These are phyloP conservation scores for Wickerhamiella galacta DNA, from an alignment of 805 yeast species.

Conservation along the genomic window DNA sequence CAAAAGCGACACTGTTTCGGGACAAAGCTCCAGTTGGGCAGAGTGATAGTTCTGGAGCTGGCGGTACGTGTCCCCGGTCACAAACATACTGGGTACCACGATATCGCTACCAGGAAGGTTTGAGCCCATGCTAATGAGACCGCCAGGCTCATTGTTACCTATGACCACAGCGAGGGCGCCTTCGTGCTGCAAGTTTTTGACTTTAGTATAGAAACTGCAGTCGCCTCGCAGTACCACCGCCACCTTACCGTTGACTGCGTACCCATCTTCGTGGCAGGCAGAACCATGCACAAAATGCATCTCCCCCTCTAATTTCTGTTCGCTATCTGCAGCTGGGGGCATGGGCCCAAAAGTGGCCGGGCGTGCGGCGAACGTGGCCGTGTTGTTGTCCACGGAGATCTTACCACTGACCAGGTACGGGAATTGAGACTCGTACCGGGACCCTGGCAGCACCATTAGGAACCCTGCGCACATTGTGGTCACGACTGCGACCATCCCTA, in stretches of 20 bases:
- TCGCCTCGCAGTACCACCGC: conserved; percentile 32
- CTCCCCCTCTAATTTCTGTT: neutral
- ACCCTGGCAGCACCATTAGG: too few species aligned
- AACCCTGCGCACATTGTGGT: too few species aligned
- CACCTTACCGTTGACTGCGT: conserved; percentile 16
- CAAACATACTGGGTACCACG: conserved; percentile 35
- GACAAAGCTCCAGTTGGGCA: conserved; percentile 11
- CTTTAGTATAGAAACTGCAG: conserved; percentile 39
- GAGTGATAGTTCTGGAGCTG: conserved; percentile 11
- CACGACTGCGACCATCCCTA: too few species aligned
- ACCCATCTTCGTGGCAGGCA: conserved; percentile 13
- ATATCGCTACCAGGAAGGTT: conserved; percentile 28
- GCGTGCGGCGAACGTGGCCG: conserved; percentile 15
- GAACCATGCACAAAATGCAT: conserved; percentile 12
- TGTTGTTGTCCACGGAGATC: conserved; percentile 1
- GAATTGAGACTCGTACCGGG: conserved; percentile 1
- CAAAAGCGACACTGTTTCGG: conserved; percentile 20
- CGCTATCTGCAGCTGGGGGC: conserved; percentile 13
- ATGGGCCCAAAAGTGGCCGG: conserved; percentile 25
- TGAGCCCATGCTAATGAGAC: conserved; percentile 40
- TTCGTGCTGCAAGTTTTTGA: conserved; percentile 27
- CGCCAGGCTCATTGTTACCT: conserved; percentile 33
- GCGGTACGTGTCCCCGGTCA: conserved; percentile 29
- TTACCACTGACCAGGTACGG: conserved; percentile 4
- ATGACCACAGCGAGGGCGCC: conserved; percentile 39